Evolutionary conservation across 208 protist genomes (phyloP), one percentile per base, ranked within the genome.

Genomic region (Wallacemonas rigidus): DNA sequence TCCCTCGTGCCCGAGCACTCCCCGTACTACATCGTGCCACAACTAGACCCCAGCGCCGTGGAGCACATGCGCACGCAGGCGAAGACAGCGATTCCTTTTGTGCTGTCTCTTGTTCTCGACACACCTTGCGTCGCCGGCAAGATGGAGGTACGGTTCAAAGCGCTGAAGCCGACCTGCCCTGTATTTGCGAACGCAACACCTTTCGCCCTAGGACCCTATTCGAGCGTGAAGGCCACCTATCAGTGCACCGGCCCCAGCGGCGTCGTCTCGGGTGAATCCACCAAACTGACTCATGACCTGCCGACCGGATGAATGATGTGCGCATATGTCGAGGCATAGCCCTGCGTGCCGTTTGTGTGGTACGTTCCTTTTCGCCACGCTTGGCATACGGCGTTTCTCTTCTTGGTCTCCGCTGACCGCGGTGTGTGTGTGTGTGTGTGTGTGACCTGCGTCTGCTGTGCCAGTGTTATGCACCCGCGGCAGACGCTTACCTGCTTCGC

Each of bases 81-180:
- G 14, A 36, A 50, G 61, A 62, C 48, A 17, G 70, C 75, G 60
- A 62, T 80, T 39, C 74, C 54, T 1, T 86, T 79, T 67, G 74
- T 82, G 1, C 15, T 86, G 2, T 74, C 73, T 39, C 9, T 86
- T 26, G 51, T 86, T 26, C 35, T 50, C 26, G 71, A 68, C 40
- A 70, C 63, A 1, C 63, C 72, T 1, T 57, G 47, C 41, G 74
- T 38, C 3, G 67, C 67, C 14, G 72, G 76, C 8, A 68, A 61
- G 3, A 74, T 87, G 38, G 76, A 81, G 9, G 71, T 94, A n/a
- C 41, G 67, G 38, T 85, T 86, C 70, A 82, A 86, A 70, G 38
- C 15, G 45, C 55, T 75, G 48, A 40, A n/a, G 7, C 50, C 36
- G 12, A 69, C 61, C 11, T 75, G 61, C 62, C 12, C 44, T 3